These are phyloP conservation scores for Cardamine chenopodiifolia DNA, from an alignment of 345 rosid species.

Conservation along the genomic window DNA sequence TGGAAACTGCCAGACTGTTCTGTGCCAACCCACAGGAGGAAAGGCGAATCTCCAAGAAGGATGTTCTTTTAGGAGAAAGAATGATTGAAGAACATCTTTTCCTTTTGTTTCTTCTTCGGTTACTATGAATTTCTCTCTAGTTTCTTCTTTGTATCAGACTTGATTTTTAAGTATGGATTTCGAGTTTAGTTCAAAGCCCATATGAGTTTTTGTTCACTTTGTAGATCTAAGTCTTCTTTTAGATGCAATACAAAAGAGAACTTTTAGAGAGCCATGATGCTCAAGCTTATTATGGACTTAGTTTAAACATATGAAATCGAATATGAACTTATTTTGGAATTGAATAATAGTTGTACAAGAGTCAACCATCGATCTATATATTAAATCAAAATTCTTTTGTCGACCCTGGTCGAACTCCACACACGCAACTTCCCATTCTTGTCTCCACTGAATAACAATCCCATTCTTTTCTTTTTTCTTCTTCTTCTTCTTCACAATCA, in stretches of 20 bases:
- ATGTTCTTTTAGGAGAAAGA: conserved; percentile 60
- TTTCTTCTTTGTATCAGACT: not conserved
- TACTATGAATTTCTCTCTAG: not conserved
- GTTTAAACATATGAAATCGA: too few relatives aligned
- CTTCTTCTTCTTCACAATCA: too few relatives aligned
- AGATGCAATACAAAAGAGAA: too few relatives aligned
- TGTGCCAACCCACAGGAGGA: conserved; percentile 68
- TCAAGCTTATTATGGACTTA: too few relatives aligned
- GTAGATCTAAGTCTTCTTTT: too few relatives aligned
- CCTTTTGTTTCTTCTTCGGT: not conserved
- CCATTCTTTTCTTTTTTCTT: too few relatives aligned
- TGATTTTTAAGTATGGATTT: not conserved
- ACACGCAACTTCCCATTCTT: conserved; percentile 46
- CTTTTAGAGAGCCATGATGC: too few relatives aligned
- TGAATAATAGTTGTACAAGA: not conserved
- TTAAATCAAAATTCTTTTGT: not conserved
- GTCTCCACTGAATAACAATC: conserved; percentile 58
- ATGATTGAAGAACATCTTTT: conserved; percentile 20
- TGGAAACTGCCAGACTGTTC: conserved; percentile 58
- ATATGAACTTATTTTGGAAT: too few relatives aligned
- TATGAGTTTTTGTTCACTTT: too few relatives aligned
- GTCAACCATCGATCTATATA: not conserved
- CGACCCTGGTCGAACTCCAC: conserved; percentile 25
- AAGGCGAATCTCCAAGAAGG: conserved; percentile 56
- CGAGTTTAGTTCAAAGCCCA: not conserved